Conservation (phyloP, 176 grass and related monocot genomes). For the Melocanna baccifera region DNA sequence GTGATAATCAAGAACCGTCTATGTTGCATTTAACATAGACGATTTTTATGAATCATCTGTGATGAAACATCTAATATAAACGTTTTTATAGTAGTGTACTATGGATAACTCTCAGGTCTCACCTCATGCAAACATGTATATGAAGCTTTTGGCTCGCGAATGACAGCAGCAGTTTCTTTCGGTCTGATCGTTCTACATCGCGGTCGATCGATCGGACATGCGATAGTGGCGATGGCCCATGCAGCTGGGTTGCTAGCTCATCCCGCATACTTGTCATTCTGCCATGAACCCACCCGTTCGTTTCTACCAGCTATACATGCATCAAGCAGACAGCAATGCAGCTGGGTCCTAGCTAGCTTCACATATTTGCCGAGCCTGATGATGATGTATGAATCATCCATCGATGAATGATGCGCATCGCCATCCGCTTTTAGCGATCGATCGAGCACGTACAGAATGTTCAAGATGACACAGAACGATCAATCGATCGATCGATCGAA, state of each 20-base stretch:
- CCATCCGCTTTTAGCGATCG: background rate
- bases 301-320: background rate
- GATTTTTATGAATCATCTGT: too few relatives aligned
- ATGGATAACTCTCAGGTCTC: background rate
- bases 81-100: too few relatives aligned
- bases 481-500: background rate
- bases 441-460: background rate
- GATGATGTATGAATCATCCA: background rate
- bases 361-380: background rate
- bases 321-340: background rate
- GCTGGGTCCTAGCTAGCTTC: background rate
- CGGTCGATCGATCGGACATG: background rate
- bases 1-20: too few relatives aligned
- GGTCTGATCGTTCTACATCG: background rate
- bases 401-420: constrained; percentile 11
- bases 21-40: too few relatives aligned
- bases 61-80: too few relatives aligned
- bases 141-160: background rate
- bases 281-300: background rate
- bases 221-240: constrained; percentile 4
- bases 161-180: background rate
- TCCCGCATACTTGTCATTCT: background rate
- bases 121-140: background rate
- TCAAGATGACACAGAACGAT: background rate
- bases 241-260: background rate